Evolutionary conservation across 768 basidiomycete genomes (phyloP), one percentile per base, ranked within the genome.

Genomic region (Leccinum truebloodii): DNA sequence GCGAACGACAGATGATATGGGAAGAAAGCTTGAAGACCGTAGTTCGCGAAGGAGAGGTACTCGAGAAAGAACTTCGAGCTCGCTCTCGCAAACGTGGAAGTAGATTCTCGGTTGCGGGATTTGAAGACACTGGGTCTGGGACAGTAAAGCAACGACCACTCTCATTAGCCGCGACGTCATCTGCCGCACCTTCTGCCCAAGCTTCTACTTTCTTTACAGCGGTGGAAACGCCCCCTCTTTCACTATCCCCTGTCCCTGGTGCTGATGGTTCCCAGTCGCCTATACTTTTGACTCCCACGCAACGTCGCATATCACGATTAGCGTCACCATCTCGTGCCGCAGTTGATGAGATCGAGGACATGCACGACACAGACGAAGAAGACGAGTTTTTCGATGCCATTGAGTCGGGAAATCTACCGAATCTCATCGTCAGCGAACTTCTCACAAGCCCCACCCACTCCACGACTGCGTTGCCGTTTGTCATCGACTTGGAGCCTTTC

Each of bases 341-440:
- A 7, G 46, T 68, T 16, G 73, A 74, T 4, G 75, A 74, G 16
- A 80, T 79, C 10, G 75, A 75, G 2, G 75, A 71, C 1, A 51
- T 56, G 1, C 66, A 67, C 22, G 83, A 83, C 57, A 89, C 88
- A 1, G 90, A 91, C 67, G 90, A 92, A 48, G 90, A 95, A 69
- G 96, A 98, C 75, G 95, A 98, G 74, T 98, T 98, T 75, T 98
- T 96, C 70, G 96, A 98, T 72, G 95, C 96, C 32, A 95, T 98
- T 68, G 95, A 98, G 70, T 75, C 86, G 16, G 89, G 89, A 52
- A 86, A 80, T 46, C 76, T 95, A 0, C 90, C 92, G 5, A 92
- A 89, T 67, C 79, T 95, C 16, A 75, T 89, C 28, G 81, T 95
- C 18, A 82, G 85, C 53, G 81, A 87, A 28, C 80, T 83, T 13